phyloP scores from a whole-genome alignment of 1,139 yeast species.

The Yueomyces sp. region DNA sequence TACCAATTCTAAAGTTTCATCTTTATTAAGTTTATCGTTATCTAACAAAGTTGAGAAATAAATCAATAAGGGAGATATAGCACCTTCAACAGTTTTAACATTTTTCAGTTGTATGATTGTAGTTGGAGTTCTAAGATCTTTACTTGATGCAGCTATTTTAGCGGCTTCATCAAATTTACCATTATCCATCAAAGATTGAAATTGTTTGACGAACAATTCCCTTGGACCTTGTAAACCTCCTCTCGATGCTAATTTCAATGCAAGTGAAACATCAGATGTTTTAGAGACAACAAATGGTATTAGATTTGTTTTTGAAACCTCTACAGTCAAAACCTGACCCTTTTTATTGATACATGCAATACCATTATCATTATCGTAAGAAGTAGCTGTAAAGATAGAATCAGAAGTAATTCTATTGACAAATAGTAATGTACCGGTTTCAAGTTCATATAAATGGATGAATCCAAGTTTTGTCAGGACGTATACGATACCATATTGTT shows the following conservation, averaged over 20 bases:
- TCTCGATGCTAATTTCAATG: conserved; percentile 55
- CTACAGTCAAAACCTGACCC: conserved; percentile 91
- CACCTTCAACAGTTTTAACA: conserved; percentile 87
- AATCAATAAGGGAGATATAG: conserved; percentile 84
- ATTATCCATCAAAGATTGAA: conserved; percentile 66
- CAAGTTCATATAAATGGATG: conserved; percentile 88
- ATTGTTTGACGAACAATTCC: conserved; percentile 78
- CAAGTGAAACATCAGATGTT: conserved; percentile 75
- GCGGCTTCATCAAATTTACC: conserved; percentile 93
- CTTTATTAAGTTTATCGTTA: conserved; percentile 82
- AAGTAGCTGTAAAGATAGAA: conserved; percentile 82
- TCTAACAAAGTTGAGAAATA: conserved; percentile 86
- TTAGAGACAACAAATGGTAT: conserved; percentile 83
- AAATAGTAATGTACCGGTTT: conserved; percentile 81
- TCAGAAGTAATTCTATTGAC: conserved; percentile 94
- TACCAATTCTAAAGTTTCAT: conserved; percentile 88
- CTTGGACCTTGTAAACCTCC: conserved; percentile 96
- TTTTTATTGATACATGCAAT: conserved; percentile 84
- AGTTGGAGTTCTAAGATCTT: conserved; percentile 85
- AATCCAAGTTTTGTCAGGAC: conserved; percentile 91
- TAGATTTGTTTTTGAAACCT: conserved; percentile 70
- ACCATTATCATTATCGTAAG: conserved; percentile 65
- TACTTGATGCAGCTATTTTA: conserved; percentile 90
- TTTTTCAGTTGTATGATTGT: conserved; percentile 87
- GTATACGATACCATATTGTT: conserved; percentile 76